Conservation (phyloP, 352 stramenopile species). For the Globisporangium echinulatum region DNA sequence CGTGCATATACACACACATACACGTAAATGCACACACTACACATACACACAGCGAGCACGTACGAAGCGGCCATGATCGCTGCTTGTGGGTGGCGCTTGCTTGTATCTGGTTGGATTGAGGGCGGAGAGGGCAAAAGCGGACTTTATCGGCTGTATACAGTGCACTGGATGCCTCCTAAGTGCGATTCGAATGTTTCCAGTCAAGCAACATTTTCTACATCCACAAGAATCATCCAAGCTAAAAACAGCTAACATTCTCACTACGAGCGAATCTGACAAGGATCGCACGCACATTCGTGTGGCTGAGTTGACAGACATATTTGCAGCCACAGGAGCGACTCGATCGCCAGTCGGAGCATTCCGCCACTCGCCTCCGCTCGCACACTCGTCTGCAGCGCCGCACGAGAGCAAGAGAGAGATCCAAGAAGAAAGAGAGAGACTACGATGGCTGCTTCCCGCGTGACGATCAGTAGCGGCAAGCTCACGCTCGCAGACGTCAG, state of each 20-base stretch:
- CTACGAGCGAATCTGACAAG: background rate
- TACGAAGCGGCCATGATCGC: slow-evolving; percentile 6
- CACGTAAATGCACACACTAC: background rate
- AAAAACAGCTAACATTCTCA: background rate
- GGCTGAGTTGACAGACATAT: background rate
- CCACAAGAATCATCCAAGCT: background rate
- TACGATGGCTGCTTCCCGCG: slow-evolving; percentile 34
- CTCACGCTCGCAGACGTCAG: slow-evolving; percentile 59
- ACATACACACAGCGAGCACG: background rate
- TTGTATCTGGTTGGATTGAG: slow-evolving; percentile 1
- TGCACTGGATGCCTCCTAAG: background rate
- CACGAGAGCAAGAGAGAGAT: background rate
- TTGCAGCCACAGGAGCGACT: background rate
- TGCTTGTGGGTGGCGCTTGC: background rate
- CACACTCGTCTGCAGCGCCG: background rate
- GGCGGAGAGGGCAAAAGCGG: background rate
- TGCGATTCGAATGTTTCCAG: background rate
- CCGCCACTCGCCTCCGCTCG: background rate
- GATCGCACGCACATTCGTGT: background rate
- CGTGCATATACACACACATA: background rate
- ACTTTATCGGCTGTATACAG: background rate
- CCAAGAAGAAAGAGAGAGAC: background rate
- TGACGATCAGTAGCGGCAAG: slow-evolving; percentile 47
- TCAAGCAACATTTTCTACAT: background rate
- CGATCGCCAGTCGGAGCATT: background rate